phyloP scores from a whole-genome alignment of 2,329 filamentous ascomycete species.

The Ramularia collo-cygni region DNA sequence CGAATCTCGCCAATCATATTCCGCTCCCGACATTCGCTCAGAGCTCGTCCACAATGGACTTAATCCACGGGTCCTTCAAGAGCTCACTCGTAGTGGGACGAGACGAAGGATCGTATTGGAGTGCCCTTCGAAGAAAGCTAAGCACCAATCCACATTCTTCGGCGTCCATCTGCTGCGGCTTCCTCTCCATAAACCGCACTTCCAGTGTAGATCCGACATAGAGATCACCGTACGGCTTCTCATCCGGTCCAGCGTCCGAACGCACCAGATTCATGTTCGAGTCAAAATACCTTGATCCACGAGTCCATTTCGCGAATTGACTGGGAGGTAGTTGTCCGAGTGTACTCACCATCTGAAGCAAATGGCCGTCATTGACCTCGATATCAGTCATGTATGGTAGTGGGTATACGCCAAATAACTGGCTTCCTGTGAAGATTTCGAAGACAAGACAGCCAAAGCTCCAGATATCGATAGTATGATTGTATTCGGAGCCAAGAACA shows the following conservation, averaged over 20 bases:
- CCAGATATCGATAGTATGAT: constrained; percentile 7
- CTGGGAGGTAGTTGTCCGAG: constrained; percentile 1
- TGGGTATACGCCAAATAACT: background rate
- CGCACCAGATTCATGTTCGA: background rate
- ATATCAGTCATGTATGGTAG: background rate
- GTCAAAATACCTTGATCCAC: constrained; percentile 2
- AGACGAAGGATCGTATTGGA: constrained; percentile 4
- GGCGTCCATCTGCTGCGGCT: background rate
- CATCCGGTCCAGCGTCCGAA: background rate
- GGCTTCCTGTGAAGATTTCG: background rate
- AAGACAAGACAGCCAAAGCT: constrained; percentile 5
- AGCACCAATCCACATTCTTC: constrained; percentile 3
- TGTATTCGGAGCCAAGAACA: constrained; percentile 1
- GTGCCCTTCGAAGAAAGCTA: background rate
- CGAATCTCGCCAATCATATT: too few relatives aligned
- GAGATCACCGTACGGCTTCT: background rate
- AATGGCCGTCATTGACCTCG: background rate
- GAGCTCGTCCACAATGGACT: constrained; percentile 1
- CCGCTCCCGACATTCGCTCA: too few relatives aligned
- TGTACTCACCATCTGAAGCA: background rate
- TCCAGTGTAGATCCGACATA: background rate
- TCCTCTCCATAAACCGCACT: constrained; percentile 1
- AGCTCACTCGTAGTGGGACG: constrained; percentile 5
- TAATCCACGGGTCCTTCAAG: constrained; percentile 3
- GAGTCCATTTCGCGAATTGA: constrained; percentile 2